Evolutionary conservation across 192 early-diverging fungal species (phyloP).

Genomic region (Cetraspora pellucida): DNA sequence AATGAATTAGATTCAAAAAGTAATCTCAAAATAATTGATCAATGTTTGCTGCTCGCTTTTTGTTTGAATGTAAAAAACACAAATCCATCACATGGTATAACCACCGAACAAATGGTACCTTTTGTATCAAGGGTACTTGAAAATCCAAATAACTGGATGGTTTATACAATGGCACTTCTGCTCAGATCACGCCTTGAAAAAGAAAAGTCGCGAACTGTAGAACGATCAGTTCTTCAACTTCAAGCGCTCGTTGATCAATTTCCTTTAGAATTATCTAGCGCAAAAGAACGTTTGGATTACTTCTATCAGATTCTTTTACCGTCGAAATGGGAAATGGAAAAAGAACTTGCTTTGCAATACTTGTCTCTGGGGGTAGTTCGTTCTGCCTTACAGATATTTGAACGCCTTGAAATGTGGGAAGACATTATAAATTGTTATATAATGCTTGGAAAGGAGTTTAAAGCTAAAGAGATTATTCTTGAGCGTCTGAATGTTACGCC

Average conservation of each 20-base stretch:
- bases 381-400: conserved; percentile 93
- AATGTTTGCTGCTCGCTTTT: conserved; percentile 85
- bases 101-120: conserved; percentile 94
- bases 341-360: conserved; percentile 84
- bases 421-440: conserved; percentile 87
- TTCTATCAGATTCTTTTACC: conserved; percentile 82
- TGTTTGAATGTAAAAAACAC: conserved; percentile 95
- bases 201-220: conserved; percentile 81
- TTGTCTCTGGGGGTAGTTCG: conserved; percentile 84
- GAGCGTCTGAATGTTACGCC: conserved; percentile 65
- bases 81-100: conserved; percentile 91
- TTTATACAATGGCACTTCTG: conserved; percentile 94
- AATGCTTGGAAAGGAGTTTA: conserved; percentile 80
- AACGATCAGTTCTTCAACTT: conserved; percentile 87
- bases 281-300: conserved; percentile 76
- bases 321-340: conserved; percentile 95
- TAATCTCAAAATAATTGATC: conserved; percentile 80
- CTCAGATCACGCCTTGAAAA: conserved; percentile 89
- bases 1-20: conserved; percentile 51
- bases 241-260: conserved; percentile 97
- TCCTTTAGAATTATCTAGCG: conserved; percentile 63
- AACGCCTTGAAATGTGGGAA: conserved; percentile 96
- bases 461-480: conserved; percentile 81
- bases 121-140: conserved; percentile 89
- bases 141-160: conserved; percentile 97